A percentile compares a stretch with the other conserved stretches of the same genome.
These are phyloP conservation scores for Ceratocystis cacaofunesta DNA, from an alignment of 2,329 filamentous ascomycete species.

Conservation along the genomic window DNA sequence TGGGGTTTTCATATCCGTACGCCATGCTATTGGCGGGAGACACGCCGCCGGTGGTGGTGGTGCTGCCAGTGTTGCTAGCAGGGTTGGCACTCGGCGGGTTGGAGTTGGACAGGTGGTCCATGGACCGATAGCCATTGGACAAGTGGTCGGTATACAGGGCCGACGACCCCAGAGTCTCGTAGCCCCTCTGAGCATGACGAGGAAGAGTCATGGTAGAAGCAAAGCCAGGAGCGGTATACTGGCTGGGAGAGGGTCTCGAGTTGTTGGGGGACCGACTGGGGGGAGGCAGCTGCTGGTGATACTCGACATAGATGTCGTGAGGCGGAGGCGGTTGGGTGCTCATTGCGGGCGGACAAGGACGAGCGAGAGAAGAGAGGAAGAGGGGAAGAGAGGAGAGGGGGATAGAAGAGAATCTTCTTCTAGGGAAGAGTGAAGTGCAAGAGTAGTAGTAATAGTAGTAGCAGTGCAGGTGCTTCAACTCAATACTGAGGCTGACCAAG, in stretches of 20 bases:
- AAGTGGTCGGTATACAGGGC: conserved; percentile 59
- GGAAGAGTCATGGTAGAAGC: conserved; percentile 29
- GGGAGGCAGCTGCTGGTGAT: conserved; percentile 29
- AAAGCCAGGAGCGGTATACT: conserved; percentile 32
- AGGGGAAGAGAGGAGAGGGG: not conserved
- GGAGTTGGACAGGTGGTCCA: conserved; percentile 29
- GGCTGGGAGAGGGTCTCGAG: conserved; percentile 44
- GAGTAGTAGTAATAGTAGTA: not conserved
- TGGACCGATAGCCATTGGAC: conserved; percentile 44
- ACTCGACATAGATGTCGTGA: conserved; percentile 61
- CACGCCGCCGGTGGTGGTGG: conserved; percentile 21
- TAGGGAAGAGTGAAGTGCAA: not conserved
- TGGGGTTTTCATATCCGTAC: conserved; percentile 51
- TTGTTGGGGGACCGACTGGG: conserved; percentile 54
- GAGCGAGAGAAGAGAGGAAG: not conserved
- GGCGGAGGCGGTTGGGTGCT: conserved; percentile 37
- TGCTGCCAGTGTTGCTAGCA: conserved; percentile 20
- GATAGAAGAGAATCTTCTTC: not conserved
- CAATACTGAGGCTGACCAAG: too few species aligned
- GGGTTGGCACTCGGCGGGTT: conserved; percentile 16
- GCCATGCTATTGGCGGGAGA: conserved; percentile 26
- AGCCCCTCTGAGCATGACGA: conserved; percentile 52
- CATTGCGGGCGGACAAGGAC: conserved; percentile 25
- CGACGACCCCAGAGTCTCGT: conserved; percentile 51
- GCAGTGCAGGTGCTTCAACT: too few species aligned